Base-by-base conservation (phyloP, 257 asterid genomes). In the Jacaranda mimosifolia region DNA sequence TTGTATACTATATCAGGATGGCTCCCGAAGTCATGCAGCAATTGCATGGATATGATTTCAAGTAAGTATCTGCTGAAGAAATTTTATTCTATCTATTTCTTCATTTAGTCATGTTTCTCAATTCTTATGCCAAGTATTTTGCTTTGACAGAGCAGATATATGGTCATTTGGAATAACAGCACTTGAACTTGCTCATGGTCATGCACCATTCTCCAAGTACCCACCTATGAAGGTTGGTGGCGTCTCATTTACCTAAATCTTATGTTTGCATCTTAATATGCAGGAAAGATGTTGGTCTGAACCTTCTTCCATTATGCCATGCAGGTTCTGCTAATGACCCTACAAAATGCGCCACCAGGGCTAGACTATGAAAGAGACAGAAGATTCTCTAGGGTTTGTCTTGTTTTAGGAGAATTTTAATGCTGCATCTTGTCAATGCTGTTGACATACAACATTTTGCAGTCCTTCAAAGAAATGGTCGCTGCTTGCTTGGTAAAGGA, bases 1-100 rank as follows among this genome's bases (percentile, higher is more conserved):
- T 15, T 59, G 14, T 53, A 35, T 72, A 9, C 40, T 75, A 72
- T 73, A 66, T 56, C 86, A 96, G 99, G 99, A 96, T 96, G 99
- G 99, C 99, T 64, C 99, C 99, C 64, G 99, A 93, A 87, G 99
- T 96, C 74, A 93, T 96, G 98, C 98, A 96, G 86, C 99, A 93
- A 77, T 81, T 93, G 80, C 97, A 93, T 88, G 99, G 99, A 85
- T 93, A 96, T 82, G 98, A 96, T 85, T 96, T 96, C 86, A 96
- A 93, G 99, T 93, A 79, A 80, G 98, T 73, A 79, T 78, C 78
- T 59, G 15, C 51, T 62, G 56, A 36, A 55, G 40, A 45, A 36
- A 19, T 46, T 56, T 72, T 35, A 35, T 12, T 73, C 42, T 55
- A 56, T 76, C 45, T 64, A 14, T 56, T 62, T 39, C 66, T 59